These are phyloP conservation scores for Cenchrus fungigraminus DNA, from an alignment of 176 grass and related monocot species.

Conservation along the genomic window DNA sequence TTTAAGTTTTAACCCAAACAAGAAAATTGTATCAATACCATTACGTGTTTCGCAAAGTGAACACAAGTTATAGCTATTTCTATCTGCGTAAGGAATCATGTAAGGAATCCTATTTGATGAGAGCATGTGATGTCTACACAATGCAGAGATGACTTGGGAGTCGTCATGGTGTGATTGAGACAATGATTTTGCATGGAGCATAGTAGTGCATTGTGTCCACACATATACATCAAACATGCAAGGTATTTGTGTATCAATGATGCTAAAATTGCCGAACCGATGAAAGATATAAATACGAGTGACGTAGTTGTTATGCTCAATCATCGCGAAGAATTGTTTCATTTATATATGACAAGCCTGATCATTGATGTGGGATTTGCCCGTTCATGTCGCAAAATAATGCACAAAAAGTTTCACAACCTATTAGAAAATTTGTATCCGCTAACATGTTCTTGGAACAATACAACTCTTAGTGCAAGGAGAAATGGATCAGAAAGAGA, in stretches of 20 bases:
- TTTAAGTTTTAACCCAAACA: too few relatives aligned
- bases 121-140: background rate
- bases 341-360: background rate
- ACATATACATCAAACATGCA: too few relatives aligned
- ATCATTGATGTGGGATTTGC: background rate
- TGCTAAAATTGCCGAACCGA: background rate
- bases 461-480: background rate
- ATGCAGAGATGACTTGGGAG: background rate
- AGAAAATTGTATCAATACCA: too few relatives aligned
- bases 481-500: too few relatives aligned
- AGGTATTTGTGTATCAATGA: background rate
- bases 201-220: background rate
- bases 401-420: background rate
- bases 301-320: background rate
- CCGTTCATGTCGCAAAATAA: background rate
- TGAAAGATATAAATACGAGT: background rate
- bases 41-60: too few relatives aligned
- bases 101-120: background rate
- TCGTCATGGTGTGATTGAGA: background rate
- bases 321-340: background rate
- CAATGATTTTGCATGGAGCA: background rate
- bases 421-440: background rate
- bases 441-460: background rate
- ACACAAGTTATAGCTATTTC: too few relatives aligned
- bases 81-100: too few relatives aligned